Evolutionary conservation across 1,284 basidiomycete species (phyloP).

Genomic region (Ganoderma lingzhi): DNA sequence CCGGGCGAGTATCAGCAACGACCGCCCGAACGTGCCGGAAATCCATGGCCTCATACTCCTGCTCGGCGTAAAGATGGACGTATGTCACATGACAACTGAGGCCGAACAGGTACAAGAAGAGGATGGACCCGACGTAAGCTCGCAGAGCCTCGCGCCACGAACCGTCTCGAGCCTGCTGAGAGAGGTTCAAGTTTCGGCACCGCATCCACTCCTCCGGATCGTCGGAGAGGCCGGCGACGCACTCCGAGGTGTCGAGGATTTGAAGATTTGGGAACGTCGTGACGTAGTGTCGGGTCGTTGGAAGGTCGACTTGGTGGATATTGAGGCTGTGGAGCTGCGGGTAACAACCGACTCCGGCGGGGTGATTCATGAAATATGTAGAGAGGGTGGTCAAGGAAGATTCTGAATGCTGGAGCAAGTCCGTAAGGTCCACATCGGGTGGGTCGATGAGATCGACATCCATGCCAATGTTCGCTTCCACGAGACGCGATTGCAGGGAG

Average conservation of each 20-base stretch:
- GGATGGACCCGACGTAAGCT: not conserved
- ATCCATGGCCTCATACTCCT: not conserved
- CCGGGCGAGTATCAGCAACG: not conserved
- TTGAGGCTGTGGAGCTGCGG: not conserved
- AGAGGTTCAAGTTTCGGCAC: not conserved
- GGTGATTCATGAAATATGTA: not conserved
- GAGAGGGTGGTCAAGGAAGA: not conserved
- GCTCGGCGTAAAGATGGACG: not conserved
- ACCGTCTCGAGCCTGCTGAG: not conserved
- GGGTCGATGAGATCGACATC: not conserved
- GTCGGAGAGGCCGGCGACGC: too few species aligned
- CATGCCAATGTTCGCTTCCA: not conserved
- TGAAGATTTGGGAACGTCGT: not conserved
- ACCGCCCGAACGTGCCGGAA: not conserved
- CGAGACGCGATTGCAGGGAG: not conserved
- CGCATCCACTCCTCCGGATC: not conserved
- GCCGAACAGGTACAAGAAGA: slow-evolving; percentile 5
- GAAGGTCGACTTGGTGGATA: not conserved
- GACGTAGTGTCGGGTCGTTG: not conserved
- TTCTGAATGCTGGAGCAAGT: not conserved
- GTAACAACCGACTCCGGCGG: not conserved
- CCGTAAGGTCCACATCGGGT: not conserved
- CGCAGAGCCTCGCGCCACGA: not conserved
- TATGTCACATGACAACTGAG: not conserved
- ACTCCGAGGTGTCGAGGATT: not conserved